Percentiles rank a stretch among this genome's conserved stretches.
Evolutionary conservation across 495 filamentous ascomycete genomes (phyloP).

Genomic region (Xylaria bambusicola): DNA sequence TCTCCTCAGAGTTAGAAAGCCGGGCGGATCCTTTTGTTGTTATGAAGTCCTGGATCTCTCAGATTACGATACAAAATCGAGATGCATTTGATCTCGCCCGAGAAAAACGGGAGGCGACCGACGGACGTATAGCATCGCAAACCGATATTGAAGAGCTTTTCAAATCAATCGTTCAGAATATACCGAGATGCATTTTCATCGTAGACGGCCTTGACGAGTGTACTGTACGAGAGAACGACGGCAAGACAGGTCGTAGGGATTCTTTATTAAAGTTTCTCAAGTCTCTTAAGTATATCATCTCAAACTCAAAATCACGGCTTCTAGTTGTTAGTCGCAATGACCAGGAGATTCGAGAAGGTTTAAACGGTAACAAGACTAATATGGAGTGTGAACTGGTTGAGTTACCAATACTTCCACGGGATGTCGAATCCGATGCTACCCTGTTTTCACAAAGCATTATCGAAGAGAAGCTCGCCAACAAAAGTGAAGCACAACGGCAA

Average conservation of each 20-base stretch:
- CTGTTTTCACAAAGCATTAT: conserved; percentile 26
- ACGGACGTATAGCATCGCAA: conserved; percentile 18
- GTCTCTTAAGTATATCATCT: conserved; percentile 18
- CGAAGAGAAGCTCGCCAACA: conserved; percentile 23
- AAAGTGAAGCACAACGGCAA: conserved; percentile 18
- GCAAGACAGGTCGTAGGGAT: neutral
- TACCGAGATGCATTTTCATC: conserved; percentile 28
- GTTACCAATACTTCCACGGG: conserved; percentile 21
- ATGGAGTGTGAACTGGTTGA: conserved; percentile 9
- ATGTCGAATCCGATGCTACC: conserved; percentile 22
- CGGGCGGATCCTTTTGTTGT: conserved; percentile 24
- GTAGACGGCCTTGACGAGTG: conserved; percentile 38
- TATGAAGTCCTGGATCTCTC: conserved; percentile 32
- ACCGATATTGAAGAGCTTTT: conserved; percentile 24
- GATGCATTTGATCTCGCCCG: conserved; percentile 19
- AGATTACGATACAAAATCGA: conserved; percentile 20
- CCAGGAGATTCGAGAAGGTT: conserved; percentile 24
- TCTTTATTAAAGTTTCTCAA: conserved; percentile 21
- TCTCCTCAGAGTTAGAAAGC: conserved; percentile 26
- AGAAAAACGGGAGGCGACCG: conserved; percentile 3
- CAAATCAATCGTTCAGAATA: conserved; percentile 14
- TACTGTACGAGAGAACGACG: conserved; percentile 1
- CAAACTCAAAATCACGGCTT: conserved; percentile 20
- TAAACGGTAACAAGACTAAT: conserved; percentile 1
- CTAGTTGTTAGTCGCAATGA: conserved; percentile 31